Percentiles rank a stretch among this genome's conserved stretches.
Evolutionary conservation across 106 monocot species (phyloP).

Genomic region (Dioscorea alata): DNA sequence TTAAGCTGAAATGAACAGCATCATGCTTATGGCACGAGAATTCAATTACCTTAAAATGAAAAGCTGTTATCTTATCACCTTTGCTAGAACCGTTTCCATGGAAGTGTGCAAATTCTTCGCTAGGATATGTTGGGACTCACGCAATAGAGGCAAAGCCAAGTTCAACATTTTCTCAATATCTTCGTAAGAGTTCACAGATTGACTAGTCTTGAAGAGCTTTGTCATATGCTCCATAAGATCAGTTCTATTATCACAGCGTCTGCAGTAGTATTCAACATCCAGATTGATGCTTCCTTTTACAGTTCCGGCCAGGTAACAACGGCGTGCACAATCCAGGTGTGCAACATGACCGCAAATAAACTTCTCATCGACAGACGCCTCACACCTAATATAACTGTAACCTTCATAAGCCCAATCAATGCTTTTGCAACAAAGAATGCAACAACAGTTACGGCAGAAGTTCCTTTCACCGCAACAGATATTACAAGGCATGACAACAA

Average conservation of each 20-base stretch:
- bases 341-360: slow-evolving; percentile 71
- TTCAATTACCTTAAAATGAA: background rate
- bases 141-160: slow-evolving; percentile 43
- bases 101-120: slow-evolving; percentile 41
- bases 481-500: slow-evolving; percentile 44
- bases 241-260: slow-evolving; percentile 72
- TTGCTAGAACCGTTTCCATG: slow-evolving; percentile 30
- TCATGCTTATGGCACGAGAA: slow-evolving; percentile 11
- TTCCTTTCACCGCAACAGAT: slow-evolving; percentile 62
- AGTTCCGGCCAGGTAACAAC: slow-evolving; percentile 69
- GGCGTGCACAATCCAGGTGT: slow-evolving; percentile 76
- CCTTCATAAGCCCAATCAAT: slow-evolving; percentile 47
- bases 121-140: slow-evolving; percentile 34
- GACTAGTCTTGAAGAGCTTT: slow-evolving; percentile 25
- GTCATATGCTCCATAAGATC: slow-evolving; percentile 55
- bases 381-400: slow-evolving; percentile 60
- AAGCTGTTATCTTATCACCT: slow-evolving; percentile 30
- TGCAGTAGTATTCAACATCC: slow-evolving; percentile 79
- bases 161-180: slow-evolving; percentile 46
- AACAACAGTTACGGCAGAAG: slow-evolving; percentile 83
- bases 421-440: slow-evolving; percentile 54
- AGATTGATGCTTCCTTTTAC: slow-evolving; percentile 68
- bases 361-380: slow-evolving; percentile 35
- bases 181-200: slow-evolving; percentile 35
- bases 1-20: slow-evolving; percentile 59